Evolutionary conservation across 495 filamentous ascomycete genomes (phyloP).

Genomic region (Lasiosphaeria hispida): DNA sequence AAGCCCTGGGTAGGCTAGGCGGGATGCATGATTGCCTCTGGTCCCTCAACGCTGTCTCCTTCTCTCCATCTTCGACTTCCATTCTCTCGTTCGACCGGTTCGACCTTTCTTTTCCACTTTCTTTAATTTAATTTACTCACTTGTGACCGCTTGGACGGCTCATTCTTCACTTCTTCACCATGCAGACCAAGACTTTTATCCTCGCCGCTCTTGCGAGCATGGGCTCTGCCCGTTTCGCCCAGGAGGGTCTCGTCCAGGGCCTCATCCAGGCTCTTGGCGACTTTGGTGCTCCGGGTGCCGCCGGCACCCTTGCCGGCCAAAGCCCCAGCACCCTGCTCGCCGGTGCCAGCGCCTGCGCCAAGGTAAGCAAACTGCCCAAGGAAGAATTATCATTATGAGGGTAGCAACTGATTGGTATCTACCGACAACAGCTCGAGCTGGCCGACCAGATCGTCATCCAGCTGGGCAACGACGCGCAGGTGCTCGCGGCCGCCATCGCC

Average conservation of each 20-base stretch:
- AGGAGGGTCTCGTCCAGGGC: slow-evolving; percentile 50
- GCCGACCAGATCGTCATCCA: slow-evolving; percentile 57
- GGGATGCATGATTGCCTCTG: too few relatives aligned
- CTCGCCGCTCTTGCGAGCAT: slow-evolving; percentile 37
- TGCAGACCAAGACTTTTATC: slow-evolving; percentile 24
- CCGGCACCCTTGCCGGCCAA: slow-evolving; percentile 51
- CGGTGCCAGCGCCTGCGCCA: slow-evolving; percentile 55
- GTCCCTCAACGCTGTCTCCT: not conserved
- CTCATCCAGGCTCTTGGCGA: slow-evolving; percentile 44
- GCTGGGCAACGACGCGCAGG: slow-evolving; percentile 50
- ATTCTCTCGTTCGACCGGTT: slow-evolving; percentile 28
- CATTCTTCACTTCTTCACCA: slow-evolving; percentile 15
- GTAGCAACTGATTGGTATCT: too few relatives aligned
- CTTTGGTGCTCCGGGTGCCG: slow-evolving; percentile 50
- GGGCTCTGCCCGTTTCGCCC: slow-evolving; percentile 52
- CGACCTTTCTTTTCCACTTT: slow-evolving; percentile 20
- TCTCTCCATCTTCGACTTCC: slow-evolving; percentile 6
- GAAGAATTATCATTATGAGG: too few relatives aligned
- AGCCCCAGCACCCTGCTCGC: slow-evolving; percentile 54
- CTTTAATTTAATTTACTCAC: slow-evolving; percentile 15
- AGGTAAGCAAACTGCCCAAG: too few relatives aligned
- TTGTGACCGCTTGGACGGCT: slow-evolving; percentile 23
- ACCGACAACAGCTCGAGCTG: slow-evolving; percentile 56
- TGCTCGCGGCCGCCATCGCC: slow-evolving; percentile 56
- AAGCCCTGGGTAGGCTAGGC: too few relatives aligned